Evolutionary conservation across 352 stramenopile species (phyloP).

Genomic region (Pythium aphanidermatum): DNA sequence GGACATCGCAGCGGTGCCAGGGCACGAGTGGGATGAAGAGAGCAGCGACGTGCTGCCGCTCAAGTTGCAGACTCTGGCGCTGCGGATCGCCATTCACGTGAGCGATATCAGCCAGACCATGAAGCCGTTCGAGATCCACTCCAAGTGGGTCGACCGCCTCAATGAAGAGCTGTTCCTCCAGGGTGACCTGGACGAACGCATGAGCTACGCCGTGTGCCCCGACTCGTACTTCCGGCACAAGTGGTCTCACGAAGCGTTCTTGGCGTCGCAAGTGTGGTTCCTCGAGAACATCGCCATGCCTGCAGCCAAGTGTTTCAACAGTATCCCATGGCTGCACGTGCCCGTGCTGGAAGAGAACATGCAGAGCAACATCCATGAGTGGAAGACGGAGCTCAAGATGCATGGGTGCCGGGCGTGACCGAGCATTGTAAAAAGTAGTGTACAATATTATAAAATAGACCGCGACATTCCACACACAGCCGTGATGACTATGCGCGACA

Average conservation of each 20-base stretch:
- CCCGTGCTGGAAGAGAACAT: conserved; percentile 46
- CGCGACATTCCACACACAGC: no score
- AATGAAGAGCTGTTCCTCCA: conserved; percentile 69
- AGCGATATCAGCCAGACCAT: conserved; percentile 82
- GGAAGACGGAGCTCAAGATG: conserved; percentile 36
- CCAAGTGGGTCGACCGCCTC: conserved; percentile 69
- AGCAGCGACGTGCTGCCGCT: conserved; percentile 28
- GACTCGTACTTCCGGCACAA: conserved; percentile 46
- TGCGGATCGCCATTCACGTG: conserved; percentile 73
- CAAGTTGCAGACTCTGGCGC: conserved; percentile 38
- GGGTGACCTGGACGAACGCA: conserved; percentile 49
- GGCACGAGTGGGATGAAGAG: conserved; percentile 33
- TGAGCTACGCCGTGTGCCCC: conserved; percentile 33
- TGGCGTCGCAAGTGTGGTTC: conserved; percentile 55
- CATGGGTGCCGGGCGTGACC: no score
- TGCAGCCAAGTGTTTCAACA: conserved; percentile 46
- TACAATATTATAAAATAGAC: no score
- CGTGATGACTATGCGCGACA: no score
- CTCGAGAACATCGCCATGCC: conserved; percentile 49
- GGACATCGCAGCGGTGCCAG: conserved; percentile 33
- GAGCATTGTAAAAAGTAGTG: no score
- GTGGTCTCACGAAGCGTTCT: conserved; percentile 43
- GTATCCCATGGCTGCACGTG: conserved; percentile 56
- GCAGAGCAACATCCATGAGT: conserved; percentile 52
- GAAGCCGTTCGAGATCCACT: conserved; percentile 71